Conservation (phyloP, 2,329 filamentous ascomycete genomes). For the Trichoderma semiorbis region DNA sequence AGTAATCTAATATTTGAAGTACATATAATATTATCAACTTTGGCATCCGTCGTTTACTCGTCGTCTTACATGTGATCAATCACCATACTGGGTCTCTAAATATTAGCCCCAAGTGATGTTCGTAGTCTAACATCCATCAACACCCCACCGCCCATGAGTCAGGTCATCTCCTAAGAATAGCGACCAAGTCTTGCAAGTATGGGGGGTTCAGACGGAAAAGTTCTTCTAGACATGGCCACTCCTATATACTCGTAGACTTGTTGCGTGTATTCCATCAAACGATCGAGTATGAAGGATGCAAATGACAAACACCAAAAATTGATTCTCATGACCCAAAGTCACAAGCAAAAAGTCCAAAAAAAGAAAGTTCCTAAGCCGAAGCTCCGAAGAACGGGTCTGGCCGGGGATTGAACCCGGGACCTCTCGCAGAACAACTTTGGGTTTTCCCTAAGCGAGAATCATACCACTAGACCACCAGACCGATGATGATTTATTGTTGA, state of each 20-base stretch:
- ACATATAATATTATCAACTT: background rate
- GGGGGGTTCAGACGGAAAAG: background rate
- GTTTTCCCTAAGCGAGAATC: slow-evolving; percentile 20
- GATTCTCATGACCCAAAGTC: background rate
- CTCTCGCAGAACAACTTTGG: slow-evolving; percentile 35
- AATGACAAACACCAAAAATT: background rate
- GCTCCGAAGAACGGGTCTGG: slow-evolving; percentile 33
- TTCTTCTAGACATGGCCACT: background rate
- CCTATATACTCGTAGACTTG: background rate
- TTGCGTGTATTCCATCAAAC: background rate
- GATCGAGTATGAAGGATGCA: background rate
- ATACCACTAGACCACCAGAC: slow-evolving; percentile 20
- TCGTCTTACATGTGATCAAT: background rate
- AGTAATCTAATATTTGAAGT: background rate
- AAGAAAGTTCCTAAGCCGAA: background rate
- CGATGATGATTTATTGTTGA: slow-evolving; percentile 9
- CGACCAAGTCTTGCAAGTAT: background rate
- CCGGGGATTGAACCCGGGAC: slow-evolving; percentile 47
- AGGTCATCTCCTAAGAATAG: background rate
- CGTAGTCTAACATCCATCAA: background rate
- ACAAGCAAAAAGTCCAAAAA: background rate
- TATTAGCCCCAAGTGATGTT: background rate
- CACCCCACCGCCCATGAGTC: background rate
- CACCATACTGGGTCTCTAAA: background rate
- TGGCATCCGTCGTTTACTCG: background rate